Conservation (phyloP, 1,139 yeast genomes). For the Yamadazyma atmosphaerica region DNA sequence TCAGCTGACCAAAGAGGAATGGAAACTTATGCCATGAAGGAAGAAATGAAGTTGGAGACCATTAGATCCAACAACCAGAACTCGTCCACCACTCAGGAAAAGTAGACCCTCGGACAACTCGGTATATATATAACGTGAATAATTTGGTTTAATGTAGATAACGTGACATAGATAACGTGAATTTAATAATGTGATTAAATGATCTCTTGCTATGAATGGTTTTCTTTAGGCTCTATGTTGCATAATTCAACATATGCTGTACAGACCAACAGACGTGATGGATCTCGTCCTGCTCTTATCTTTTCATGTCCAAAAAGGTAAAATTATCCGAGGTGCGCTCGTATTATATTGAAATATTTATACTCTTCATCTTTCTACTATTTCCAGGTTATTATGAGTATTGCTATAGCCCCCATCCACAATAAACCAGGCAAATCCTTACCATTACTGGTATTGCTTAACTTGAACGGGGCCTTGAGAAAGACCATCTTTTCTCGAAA, state of each 20-base stretch:
- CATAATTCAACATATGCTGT: too few species aligned
- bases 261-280: too few species aligned
- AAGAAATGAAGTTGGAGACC: constrained; percentile 31
- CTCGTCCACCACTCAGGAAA: constrained; percentile 10
- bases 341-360: not conserved
- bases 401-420: constrained; percentile 19
- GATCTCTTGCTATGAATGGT: too few species aligned
- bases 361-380: not conserved
- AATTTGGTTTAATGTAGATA: too few species aligned
- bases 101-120: too few species aligned
- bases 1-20: constrained; percentile 45
- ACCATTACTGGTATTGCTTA: constrained; percentile 22
- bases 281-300: too few species aligned
- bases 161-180: too few species aligned
- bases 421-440: constrained; percentile 6
- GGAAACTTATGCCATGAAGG: constrained; percentile 38
- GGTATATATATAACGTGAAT: too few species aligned
- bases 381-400: constrained; percentile 12
- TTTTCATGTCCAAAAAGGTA: constrained; percentile 1
- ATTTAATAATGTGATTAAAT: too few species aligned
- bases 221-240: too few species aligned
- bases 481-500: constrained; percentile 34
- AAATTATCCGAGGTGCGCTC: constrained; percentile 9
- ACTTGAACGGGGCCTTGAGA: constrained; percentile 21
- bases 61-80: constrained; percentile 12